A percentile compares a stretch with the other conserved stretches of the same genome.
Conservation (phyloP, 768 basidiomycete species). For the Tylopilus balloui region DNA sequence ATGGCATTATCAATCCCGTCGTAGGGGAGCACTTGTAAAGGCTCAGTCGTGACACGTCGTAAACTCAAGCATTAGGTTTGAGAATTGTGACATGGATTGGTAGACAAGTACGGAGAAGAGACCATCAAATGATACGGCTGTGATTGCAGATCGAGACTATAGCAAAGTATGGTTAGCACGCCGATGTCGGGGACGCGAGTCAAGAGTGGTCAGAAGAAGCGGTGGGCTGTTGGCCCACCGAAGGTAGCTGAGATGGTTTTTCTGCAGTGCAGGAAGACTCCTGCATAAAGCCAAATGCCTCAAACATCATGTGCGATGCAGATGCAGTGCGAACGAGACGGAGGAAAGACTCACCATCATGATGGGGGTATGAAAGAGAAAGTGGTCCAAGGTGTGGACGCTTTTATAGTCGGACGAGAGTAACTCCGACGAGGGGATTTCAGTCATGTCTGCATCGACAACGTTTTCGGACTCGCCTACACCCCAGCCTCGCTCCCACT, state of each 20-base stretch:
- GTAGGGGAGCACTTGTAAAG: neutral
- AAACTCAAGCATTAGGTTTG: neutral
- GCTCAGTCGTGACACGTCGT: neutral
- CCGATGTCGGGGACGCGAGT: neutral
- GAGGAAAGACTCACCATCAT: conserved; percentile 21
- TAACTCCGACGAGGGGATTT: conserved; percentile 29
- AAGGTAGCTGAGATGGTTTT: conserved; percentile 88
- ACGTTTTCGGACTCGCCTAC: conserved; percentile 32
- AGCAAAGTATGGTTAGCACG: conserved; percentile 25
- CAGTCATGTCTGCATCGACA: conserved; percentile 31
- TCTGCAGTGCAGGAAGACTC: conserved; percentile 68
- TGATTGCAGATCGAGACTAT: conserved; percentile 6
- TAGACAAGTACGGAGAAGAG: neutral
- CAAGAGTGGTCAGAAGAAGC: conserved; percentile 40
- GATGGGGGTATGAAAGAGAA: conserved; percentile 2
- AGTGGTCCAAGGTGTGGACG: neutral
- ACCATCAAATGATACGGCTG: too few relatives aligned
- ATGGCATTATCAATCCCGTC: neutral
- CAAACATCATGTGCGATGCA: conserved; percentile 65
- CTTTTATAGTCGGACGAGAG: conserved; percentile 23
- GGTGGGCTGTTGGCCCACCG: conserved; percentile 46
- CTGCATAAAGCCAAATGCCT: conserved; percentile 92
- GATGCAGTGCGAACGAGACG: conserved; percentile 32
- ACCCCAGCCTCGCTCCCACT: conserved; percentile 24
- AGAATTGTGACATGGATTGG: neutral